Conservation (phyloP, 306 rosid genomes). For the Rosa chinensis region DNA sequence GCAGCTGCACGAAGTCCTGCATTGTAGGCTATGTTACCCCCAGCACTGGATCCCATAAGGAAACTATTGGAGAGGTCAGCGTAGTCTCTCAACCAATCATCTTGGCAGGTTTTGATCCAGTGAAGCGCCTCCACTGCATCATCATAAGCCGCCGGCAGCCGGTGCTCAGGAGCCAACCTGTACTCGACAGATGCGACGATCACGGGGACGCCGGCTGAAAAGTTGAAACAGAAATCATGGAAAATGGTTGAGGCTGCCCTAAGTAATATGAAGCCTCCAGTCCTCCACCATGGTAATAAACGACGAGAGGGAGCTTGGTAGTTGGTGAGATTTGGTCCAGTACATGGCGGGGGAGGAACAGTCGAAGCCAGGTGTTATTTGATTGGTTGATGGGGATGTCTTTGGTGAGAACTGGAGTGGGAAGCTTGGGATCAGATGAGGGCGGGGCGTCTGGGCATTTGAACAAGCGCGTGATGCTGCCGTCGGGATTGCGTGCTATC, state of each 20-base stretch:
- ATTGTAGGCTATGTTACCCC: conserved; percentile 50
- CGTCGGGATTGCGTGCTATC: conserved; percentile 37
- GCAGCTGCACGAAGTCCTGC: conserved; percentile 33
- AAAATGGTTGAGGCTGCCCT: conserved; percentile 30
- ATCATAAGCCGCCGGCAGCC: conserved; percentile 48
- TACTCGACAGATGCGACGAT: conserved; percentile 46
- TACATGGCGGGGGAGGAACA: conserved; percentile 40
- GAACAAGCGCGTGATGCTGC: conserved; percentile 37
- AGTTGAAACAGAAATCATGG: conserved; percentile 30
- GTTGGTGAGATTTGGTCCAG: conserved; percentile 4
- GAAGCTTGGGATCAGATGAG: conserved; percentile 31
- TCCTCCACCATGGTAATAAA: conserved; percentile 54
- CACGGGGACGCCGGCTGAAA: conserved; percentile 17
- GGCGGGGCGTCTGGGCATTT: conserved; percentile 31
- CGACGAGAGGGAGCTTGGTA: conserved; percentile 38
- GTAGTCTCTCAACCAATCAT: conserved; percentile 40
- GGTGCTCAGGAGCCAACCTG: conserved; percentile 56
- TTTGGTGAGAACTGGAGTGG: conserved; percentile 37
- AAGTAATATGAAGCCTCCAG: conserved; percentile 5
- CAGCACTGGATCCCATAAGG: conserved; percentile 55
- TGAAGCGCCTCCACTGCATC: conserved; percentile 48
- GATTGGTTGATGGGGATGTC: conserved; percentile 41
- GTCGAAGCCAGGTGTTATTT: conserved; percentile 38
- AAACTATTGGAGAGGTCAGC: conserved; percentile 42
- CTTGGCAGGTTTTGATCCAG: conserved; percentile 28